Evolutionary conservation across 805 yeast species (phyloP).

Genomic region (Candida sakaeoensis): DNA sequence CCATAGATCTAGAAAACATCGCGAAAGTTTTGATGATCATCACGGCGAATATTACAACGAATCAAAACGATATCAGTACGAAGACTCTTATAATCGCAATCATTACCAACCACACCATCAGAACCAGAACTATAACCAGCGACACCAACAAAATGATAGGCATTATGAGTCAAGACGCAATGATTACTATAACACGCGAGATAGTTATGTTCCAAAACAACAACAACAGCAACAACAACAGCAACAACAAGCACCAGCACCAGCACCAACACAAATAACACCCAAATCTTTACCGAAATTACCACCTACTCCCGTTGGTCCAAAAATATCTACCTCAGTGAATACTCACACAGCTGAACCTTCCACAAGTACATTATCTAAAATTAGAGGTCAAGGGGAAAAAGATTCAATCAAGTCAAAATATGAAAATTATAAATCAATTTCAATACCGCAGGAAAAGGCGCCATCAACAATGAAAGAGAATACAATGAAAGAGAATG

Average conservation of each 20-base stretch:
- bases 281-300: constrained; percentile 1
- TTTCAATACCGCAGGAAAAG: not conserved
- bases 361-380: not conserved
- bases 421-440: constrained; percentile 5
- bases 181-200: constrained; percentile 4
- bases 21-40: not conserved
- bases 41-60: not conserved
- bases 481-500: not conserved
- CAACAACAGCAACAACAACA: constrained; percentile 1
- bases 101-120: constrained; percentile 6
- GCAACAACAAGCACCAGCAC: not conserved
- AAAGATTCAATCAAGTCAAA: constrained; percentile 3
- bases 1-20: not conserved
- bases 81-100: not conserved
- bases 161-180: not conserved
- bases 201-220: constrained; percentile 9
- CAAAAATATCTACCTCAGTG: not conserved
- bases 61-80: not conserved
- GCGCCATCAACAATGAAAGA: not conserved
- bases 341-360: not conserved
- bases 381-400: constrained; percentile 1
- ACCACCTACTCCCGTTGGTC: constrained; percentile 1
- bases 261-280: too few species aligned
- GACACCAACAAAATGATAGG: not conserved
- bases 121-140: not conserved